These are phyloP conservation scores for Elaphomyces granulatus DNA, from an alignment of 495 filamentous ascomycete species.

Conservation along the genomic window DNA sequence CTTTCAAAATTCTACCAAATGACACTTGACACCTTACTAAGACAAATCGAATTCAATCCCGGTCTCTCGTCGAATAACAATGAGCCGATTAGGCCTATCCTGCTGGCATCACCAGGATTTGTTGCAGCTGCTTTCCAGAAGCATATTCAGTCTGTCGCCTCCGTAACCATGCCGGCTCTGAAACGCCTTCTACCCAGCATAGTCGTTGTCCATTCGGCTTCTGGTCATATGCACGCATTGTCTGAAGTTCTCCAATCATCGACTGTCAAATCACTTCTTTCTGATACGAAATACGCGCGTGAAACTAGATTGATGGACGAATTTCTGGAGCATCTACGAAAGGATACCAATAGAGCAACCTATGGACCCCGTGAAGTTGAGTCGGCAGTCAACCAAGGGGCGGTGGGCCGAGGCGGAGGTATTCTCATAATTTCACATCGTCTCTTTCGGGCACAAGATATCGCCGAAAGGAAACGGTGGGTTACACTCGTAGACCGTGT, in stretches of 20 bases:
- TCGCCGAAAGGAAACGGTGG: slow-evolving; percentile 66
- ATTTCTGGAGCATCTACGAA: slow-evolving; percentile 63
- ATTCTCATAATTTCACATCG: slow-evolving; percentile 72
- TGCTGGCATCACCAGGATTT: slow-evolving; percentile 85
- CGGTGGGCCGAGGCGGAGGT: slow-evolving; percentile 73
- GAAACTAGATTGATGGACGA: slow-evolving; percentile 80
- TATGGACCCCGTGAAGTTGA: slow-evolving; percentile 82
- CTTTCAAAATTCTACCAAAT: slow-evolving; percentile 71
- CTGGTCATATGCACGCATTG: slow-evolving; percentile 71
- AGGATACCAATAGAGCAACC: slow-evolving; percentile 81
- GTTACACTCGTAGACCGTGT: slow-evolving; percentile 83
- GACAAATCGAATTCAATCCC: slow-evolving; percentile 58
- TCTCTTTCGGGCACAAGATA: slow-evolving; percentile 70
- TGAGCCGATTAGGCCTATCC: slow-evolving; percentile 45
- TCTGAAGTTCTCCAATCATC: slow-evolving; percentile 72
- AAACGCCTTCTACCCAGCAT: slow-evolving; percentile 52
- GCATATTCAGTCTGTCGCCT: slow-evolving; percentile 59
- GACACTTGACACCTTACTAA: slow-evolving; percentile 57
- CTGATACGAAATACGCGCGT: slow-evolving; percentile 71
- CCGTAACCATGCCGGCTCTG: slow-evolving; percentile 35
- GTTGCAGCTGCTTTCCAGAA: slow-evolving; percentile 66
- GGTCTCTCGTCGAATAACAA: slow-evolving; percentile 17
- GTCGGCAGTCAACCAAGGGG: slow-evolving; percentile 73
- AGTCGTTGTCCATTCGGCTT: slow-evolving; percentile 69
- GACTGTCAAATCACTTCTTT: slow-evolving; percentile 58